Conservation (phyloP, 73 alveolate genomes). For the Strombidium stylifer region DNA sequence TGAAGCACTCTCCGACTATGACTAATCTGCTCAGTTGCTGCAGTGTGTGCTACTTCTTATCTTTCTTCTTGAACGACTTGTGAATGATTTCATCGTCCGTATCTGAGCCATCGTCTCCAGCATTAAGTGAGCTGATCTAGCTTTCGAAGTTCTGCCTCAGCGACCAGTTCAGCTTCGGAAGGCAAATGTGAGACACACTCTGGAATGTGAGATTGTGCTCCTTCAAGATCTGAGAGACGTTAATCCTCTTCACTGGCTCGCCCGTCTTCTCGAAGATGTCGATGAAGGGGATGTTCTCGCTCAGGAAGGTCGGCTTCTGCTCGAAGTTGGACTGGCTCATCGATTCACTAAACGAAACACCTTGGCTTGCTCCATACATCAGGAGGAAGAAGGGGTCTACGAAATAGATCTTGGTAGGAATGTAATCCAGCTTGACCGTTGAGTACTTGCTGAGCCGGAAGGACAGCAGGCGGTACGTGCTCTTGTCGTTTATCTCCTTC, state of each 20-base stretch:
- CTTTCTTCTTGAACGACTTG: neutral
- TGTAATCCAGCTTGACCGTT: constrained; percentile 3
- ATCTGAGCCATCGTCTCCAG: too few species aligned
- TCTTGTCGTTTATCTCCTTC: too few species aligned
- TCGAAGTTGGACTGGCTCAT: neutral
- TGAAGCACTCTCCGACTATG: neutral
- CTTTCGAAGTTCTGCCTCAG: too few species aligned
- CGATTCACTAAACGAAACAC: neutral
- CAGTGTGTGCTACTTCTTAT: neutral
- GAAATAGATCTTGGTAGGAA: constrained; percentile 5
- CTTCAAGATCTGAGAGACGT: neutral
- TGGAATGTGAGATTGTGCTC: neutral
- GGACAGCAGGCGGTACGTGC: too few species aligned
- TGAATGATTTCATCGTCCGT: too few species aligned
- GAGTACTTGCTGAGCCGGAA: too few species aligned
- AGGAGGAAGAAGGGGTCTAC: constrained; percentile 5
- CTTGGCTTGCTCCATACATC: neutral
- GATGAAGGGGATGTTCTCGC: neutral
- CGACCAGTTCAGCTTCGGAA: constrained; percentile 32
- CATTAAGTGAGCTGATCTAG: too few species aligned
- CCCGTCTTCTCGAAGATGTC: constrained; percentile 26
- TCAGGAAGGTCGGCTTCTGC: neutral
- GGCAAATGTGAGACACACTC: neutral
- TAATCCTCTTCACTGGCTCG: constrained; percentile 16
- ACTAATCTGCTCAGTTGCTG: constrained; percentile 13